Evolutionary conservation across 225 moss, liverwort and hornwort species (phyloP), one percentile per base, ranked within the genome.

Genomic region (Marchantia polymorpha): DNA sequence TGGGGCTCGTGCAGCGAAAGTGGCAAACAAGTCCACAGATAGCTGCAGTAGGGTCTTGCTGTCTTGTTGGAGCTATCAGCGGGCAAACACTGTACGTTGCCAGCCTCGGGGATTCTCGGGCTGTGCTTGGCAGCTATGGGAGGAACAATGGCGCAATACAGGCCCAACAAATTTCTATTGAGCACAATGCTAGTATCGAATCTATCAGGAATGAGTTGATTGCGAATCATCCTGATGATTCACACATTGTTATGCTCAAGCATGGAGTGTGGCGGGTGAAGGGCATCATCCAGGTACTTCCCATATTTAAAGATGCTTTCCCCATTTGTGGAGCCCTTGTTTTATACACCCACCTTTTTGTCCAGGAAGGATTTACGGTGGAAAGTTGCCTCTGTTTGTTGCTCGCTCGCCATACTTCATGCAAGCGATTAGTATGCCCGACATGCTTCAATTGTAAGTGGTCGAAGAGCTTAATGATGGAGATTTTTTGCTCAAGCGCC

Each of bases 211-310:
- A 93, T 75, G 97, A 99, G 79, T 87, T 99, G 3, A 79, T 81
- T 27, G 94, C 97, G 26, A 64, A 84, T 83, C 97, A 99, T 27
- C 91, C 91, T 70, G 94, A 99, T 54, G 97, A 99, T 82, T 84
- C 94, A 47, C 97, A 93, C 79, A 92, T 99, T 80, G 97, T 99
- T 85, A 91, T 93, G 78, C 79, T 94, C 80, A 99, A 91, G 79
- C 94, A 95, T 83, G 97, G 94, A 11, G 97, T 99, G 76, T 99
- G 97, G 97, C 91, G 97, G 67, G 89, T 99, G 70, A 99, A 99
- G 75, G 97, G 97, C 17, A 89, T 99, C 25, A 99, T 99, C 80
- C 97, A 99, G 88, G 89, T 89, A 85, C 12, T 49, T 75, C 10
- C 19, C 39, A 39, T 39, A 39, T 39, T 2, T 39, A 5, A 39